Evolutionary conservation across 2,329 filamentous ascomycete genomes (phyloP).

Genomic region (Allantophomopsis cytisporea): DNA sequence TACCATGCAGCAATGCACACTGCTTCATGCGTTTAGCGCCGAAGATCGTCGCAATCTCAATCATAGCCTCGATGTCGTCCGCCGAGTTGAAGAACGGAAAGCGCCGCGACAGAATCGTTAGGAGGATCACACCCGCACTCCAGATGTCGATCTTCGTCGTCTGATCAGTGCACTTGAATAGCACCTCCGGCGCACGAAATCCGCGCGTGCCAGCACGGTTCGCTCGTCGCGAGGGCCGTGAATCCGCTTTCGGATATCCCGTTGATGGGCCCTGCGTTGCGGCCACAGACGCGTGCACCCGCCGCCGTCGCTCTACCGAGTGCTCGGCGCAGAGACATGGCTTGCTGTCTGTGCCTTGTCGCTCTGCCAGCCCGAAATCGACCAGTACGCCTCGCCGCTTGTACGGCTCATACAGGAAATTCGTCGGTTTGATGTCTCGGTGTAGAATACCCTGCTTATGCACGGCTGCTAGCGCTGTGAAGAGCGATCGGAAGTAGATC

Average conservation of each 20-base stretch:
- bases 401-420: constrained; percentile 83
- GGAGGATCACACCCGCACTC: constrained; percentile 90
- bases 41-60: constrained; percentile 94
- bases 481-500: constrained; percentile 79
- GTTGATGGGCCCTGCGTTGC: constrained; percentile 36
- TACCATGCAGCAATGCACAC: constrained; percentile 73
- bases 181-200: constrained; percentile 89
- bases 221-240: constrained; percentile 73
- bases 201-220: constrained; percentile 92
- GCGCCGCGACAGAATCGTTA: constrained; percentile 83
- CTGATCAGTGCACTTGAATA: constrained; percentile 94
- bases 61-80: constrained; percentile 96
- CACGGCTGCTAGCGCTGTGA: constrained; percentile 72
- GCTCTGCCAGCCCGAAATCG: constrained; percentile 96
- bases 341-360: constrained; percentile 62
- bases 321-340: constrained; percentile 71
- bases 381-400: constrained; percentile 79
- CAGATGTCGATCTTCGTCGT: constrained; percentile 92
- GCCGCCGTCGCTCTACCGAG: constrained; percentile 44
- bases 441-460: constrained; percentile 80
- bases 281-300: constrained; percentile 44
- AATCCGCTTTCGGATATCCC: constrained; percentile 83
- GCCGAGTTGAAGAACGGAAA: constrained; percentile 98
- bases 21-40: constrained; percentile 73
- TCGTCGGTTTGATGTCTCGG: constrained; percentile 93